Conservation (phyloP, 176 grass and related monocot genomes). For the Alloteropsis semialata region DNA sequence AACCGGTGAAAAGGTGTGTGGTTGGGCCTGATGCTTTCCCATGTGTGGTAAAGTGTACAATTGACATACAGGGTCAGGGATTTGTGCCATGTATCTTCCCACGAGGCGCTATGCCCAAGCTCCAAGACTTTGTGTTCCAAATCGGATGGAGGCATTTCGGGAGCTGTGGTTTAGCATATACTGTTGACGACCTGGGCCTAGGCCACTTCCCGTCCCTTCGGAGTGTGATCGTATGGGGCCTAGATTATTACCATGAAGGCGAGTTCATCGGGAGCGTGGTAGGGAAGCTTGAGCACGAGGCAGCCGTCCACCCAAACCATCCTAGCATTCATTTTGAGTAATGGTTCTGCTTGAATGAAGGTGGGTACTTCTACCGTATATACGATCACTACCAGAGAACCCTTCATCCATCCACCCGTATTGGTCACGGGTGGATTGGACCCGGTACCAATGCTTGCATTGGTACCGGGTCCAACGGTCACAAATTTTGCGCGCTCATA, state of each 20-base stretch:
- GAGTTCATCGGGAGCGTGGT: too few relatives aligned
- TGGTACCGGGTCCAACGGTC: too few relatives aligned
- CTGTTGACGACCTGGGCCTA: background rate
- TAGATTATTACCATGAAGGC: too few relatives aligned
- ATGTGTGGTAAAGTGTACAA: background rate
- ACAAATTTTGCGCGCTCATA: too few relatives aligned
- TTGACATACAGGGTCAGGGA: rapidly evolving
- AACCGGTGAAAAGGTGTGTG: background rate
- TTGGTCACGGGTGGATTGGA: too few relatives aligned
- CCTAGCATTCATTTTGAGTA: too few relatives aligned
- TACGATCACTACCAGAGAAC: too few relatives aligned
- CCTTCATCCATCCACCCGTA: too few relatives aligned
- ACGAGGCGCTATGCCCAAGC: background rate
- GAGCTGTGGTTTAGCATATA: background rate
- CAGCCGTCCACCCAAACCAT: background rate
- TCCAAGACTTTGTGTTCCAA: background rate
- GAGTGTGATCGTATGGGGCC: rapidly evolving
- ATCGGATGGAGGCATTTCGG: too few relatives aligned
- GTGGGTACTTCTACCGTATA: too few relatives aligned
- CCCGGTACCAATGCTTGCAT: too few relatives aligned
- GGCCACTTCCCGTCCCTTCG: background rate
- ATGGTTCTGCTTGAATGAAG: too few relatives aligned
- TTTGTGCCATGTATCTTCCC: background rate
- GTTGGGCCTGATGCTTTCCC: background rate
- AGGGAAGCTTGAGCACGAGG: background rate